These are phyloP conservation scores for Voacanga thouarsii DNA, from an alignment of 257 asterid genomes.

Conservation along the genomic window DNA sequence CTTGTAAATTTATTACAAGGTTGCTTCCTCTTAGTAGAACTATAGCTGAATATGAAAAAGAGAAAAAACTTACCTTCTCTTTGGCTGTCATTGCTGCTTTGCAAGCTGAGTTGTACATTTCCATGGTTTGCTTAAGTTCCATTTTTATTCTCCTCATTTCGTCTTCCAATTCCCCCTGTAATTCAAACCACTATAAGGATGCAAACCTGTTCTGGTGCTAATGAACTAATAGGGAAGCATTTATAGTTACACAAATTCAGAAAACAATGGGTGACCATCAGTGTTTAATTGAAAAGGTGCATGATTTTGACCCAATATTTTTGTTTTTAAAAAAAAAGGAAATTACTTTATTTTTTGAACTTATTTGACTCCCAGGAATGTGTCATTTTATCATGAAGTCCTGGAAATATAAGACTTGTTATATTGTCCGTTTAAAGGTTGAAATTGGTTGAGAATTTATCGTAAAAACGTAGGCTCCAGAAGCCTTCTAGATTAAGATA, in stretches of 20 bases:
- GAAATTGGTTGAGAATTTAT: too few relatives aligned
- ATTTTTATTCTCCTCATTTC: slow-evolving; percentile 61
- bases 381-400: too few relatives aligned
- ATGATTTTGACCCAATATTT: too few relatives aligned
- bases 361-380: too few relatives aligned
- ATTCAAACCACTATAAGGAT: not conserved
- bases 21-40: slow-evolving; percentile 1
- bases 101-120: slow-evolving; percentile 53
- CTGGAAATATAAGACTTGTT: too few relatives aligned
- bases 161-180: slow-evolving; percentile 60
- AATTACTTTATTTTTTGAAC: too few relatives aligned
- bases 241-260: not conserved
- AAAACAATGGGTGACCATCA: not conserved
- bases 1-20: not conserved
- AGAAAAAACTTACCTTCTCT: slow-evolving; percentile 32
- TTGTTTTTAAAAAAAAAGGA: too few relatives aligned
- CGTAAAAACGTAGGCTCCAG: too few relatives aligned
- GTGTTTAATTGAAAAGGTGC: too few relatives aligned
- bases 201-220: not conserved
- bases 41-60: not conserved
- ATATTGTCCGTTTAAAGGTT: too few relatives aligned
- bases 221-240: not conserved
- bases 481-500: too few relatives aligned
- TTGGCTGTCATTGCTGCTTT: slow-evolving; percentile 40
- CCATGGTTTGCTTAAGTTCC: slow-evolving; percentile 60